Evolutionary conservation across 2,329 filamentous ascomycete genomes (phyloP).

Genomic region (Trichophyton simii): DNA sequence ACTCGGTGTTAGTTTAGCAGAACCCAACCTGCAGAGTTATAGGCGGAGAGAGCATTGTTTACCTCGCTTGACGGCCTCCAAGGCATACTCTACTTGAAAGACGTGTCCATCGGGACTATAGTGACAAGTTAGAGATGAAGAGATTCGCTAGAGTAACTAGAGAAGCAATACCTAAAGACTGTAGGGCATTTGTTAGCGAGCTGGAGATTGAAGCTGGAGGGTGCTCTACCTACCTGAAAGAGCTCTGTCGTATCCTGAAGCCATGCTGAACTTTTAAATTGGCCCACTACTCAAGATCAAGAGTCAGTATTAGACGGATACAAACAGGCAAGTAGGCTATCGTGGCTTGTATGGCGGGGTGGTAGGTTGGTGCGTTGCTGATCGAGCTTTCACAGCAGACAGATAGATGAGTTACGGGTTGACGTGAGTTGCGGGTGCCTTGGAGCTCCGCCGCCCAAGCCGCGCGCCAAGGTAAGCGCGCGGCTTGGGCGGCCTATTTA

Average conservation of each 20-base stretch:
- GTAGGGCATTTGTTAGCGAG: conserved; percentile 17
- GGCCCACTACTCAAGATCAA: neutral
- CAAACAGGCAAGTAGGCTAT: neutral
- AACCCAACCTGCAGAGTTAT: neutral
- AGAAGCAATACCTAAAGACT: conserved; percentile 65
- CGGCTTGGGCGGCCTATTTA: neutral
- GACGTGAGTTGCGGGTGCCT: conserved; percentile 13
- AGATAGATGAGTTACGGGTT: neutral
- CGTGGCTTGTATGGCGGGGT: neutral
- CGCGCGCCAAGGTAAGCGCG: conserved; percentile 3
- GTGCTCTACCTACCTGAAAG: conserved; percentile 65
- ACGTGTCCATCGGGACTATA: conserved; percentile 94
- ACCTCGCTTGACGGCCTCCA: conserved; percentile 98
- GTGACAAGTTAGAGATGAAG: conserved; percentile 29
- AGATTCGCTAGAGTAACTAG: conserved; percentile 16
- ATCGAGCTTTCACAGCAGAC: neutral
- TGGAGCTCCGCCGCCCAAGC: conserved; percentile 13
- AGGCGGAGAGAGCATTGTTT: conserved; percentile 14
- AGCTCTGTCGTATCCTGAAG: conserved; percentile 97
- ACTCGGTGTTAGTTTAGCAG: conserved; percentile 10
- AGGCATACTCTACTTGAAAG: conserved; percentile 98
- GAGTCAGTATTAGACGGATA: neutral
- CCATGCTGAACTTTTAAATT: conserved; percentile 42
- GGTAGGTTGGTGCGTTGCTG: neutral
- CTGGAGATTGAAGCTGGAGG: conserved; percentile 28